phyloP scores from a whole-genome alignment of 1,284 basidiomycete genomes.

The Psilocybe mexicana region DNA sequence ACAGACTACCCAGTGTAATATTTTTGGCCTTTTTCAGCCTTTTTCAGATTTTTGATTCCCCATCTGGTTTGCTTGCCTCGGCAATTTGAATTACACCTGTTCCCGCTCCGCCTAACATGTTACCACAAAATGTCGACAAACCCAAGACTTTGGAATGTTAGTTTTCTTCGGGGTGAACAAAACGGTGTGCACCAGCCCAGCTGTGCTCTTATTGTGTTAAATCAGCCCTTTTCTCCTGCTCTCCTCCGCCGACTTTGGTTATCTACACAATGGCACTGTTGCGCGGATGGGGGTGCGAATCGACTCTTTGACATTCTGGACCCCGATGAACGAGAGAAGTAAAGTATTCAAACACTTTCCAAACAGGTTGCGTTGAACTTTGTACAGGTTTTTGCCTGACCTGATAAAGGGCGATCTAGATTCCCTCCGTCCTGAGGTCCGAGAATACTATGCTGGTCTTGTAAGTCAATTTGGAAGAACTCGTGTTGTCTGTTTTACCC shows the following conservation, averaged over 20 bases:
- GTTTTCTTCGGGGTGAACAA: conserved; percentile 28
- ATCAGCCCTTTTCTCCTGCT: conserved; percentile 75
- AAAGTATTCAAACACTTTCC: conserved; percentile 4
- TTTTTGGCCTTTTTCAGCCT: too few relatives aligned
- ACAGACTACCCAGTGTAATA: too few relatives aligned
- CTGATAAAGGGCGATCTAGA: conserved; percentile 94
- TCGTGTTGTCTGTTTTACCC: background rate
- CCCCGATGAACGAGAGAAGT: conserved; percentile 28
- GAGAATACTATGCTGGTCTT: conserved; percentile 61
- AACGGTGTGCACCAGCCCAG: conserved; percentile 8
- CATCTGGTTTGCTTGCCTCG: too few relatives aligned
- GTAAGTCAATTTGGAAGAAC: conserved; percentile 37
- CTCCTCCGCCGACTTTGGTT: conserved; percentile 75
- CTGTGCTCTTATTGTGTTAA: conserved; percentile 81
- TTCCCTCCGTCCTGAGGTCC: conserved; percentile 79
- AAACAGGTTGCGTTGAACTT: conserved; percentile 5
- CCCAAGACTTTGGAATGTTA: conserved; percentile 33
- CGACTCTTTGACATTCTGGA: conserved; percentile 70
- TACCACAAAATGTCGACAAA: conserved; percentile 14
- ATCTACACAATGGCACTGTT: conserved; percentile 63
- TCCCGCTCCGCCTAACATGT: background rate
- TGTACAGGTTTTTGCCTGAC: conserved; percentile 71
- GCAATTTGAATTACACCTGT: background rate
- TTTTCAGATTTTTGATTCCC: too few relatives aligned
- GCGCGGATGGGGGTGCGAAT: conserved; percentile 96